Base-by-base conservation (phyloP, 2,329 filamentous ascomycete genomes). In the Periconia digitata region DNA sequence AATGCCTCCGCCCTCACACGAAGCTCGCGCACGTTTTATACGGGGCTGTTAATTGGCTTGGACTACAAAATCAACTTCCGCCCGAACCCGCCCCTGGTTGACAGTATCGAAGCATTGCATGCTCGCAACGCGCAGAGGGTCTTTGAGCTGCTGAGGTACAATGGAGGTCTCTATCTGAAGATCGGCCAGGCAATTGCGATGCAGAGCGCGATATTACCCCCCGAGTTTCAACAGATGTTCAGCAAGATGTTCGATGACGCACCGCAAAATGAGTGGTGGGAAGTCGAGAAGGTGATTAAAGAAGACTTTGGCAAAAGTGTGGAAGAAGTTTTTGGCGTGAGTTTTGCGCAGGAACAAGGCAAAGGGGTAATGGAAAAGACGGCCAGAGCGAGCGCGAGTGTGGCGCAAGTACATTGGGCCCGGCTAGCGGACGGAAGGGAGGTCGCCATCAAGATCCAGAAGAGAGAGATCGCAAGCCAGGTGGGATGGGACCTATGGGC, bases 41-140 rank as follows among this genome's bases (percentile, higher is more conserved):
- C 84, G 2, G 92, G 91, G 7, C 75, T 95, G 10, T 66, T 92
- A 39, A 88, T 95, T 15, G 92, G 92, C 1, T 65, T 92, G 20
- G 94, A 99, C 75, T 97, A 99, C 78, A 97, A 96, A 75, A 78
- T 97, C 71, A 97, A 99, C 73, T 99, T 99, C 72, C 84, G 90
- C 6, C 81, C 89, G 6, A 76, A 90, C 56, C 92, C 92, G 6
- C 81, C 85, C 46, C 81, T 86, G 42, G 90, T 86, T 20, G 83
- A 85, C 43, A 86, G 84, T 17, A 84, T 95, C 35, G 79, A 83
- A 36, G 89, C 90, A 49, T 75, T 97, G 43, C 94, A 99, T 72
- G 76, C 81, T 32, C 85, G 94, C 52, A 95, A 88, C 66, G 94
- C 94, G 0, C 84, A 91, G 74, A 81, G 89, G 21, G 76, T 97